These are phyloP conservation scores for Corynascus novoguineensis DNA, from an alignment of 495 filamentous ascomycete species.

Conservation along the genomic window DNA sequence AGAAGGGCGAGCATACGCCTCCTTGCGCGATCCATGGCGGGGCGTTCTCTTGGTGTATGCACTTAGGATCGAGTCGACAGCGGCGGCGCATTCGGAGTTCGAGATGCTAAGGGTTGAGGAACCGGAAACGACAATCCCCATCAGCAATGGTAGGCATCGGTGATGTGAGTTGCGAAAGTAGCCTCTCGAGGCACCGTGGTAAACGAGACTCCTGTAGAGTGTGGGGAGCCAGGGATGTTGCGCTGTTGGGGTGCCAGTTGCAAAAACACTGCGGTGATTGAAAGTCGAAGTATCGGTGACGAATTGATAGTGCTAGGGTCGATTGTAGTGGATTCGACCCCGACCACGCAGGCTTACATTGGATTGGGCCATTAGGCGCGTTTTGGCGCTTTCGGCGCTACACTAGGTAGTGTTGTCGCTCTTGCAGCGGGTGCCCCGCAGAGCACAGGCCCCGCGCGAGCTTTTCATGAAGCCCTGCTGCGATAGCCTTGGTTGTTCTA, in stretches of 20 bases:
- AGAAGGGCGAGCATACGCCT: constrained; percentile 59
- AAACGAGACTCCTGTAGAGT: neutral
- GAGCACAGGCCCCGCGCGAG: neutral
- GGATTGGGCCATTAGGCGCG: constrained; percentile 16
- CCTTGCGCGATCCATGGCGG: constrained; percentile 73
- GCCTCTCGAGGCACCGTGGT: constrained; percentile 18
- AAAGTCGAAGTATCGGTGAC: constrained; percentile 23
- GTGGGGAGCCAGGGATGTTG: neutral
- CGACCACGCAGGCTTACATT: constrained; percentile 1
- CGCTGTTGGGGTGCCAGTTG: constrained; percentile 9
- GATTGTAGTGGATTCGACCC: constrained; percentile 17
- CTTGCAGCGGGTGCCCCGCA: neutral
- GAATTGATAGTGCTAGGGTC: constrained; percentile 20
- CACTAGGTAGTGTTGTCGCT: too few relatives aligned
- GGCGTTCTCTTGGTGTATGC: constrained; percentile 25
- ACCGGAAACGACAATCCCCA: constrained; percentile 42
- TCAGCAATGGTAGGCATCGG: constrained; percentile 46
- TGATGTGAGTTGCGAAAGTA: constrained; percentile 24
- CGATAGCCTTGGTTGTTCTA: too few relatives aligned
- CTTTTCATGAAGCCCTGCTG: too few relatives aligned
- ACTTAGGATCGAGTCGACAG: constrained; percentile 8
- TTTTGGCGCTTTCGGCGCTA: neutral
- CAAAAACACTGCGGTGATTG: constrained; percentile 9
- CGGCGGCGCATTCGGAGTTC: constrained; percentile 37
- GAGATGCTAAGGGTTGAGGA: constrained; percentile 45